Evolutionary conservation across 352 stramenopile genomes (phyloP).

Genomic region (Globisporangium canariense): DNA sequence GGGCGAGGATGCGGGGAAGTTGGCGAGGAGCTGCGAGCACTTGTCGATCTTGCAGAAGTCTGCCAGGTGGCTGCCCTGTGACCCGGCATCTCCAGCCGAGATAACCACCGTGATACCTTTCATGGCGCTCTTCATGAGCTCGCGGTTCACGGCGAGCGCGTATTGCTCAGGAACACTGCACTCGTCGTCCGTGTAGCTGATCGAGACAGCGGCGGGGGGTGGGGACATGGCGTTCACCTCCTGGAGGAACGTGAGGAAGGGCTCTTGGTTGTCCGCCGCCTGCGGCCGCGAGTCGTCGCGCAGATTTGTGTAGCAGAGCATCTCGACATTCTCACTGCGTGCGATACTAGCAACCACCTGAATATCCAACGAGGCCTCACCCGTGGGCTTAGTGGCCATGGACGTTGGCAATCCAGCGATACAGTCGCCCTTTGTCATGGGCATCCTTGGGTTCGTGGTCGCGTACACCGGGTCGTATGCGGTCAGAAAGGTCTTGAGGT

Average conservation of each 20-base stretch:
- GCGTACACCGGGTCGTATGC: conserved; percentile 23
- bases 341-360: conserved; percentile 53
- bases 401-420: conserved; percentile 15
- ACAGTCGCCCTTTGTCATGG: conserved; percentile 39
- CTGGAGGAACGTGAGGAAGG: conserved; percentile 70
- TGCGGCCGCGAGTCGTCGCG: conserved; percentile 41
- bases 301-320: conserved; percentile 61
- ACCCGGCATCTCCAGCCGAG: conserved; percentile 60
- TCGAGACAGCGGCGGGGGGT: conserved; percentile 59
- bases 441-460: conserved; percentile 13
- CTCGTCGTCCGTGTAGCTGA: conserved; percentile 85
- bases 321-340: conserved; percentile 39
- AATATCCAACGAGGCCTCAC: conserved; percentile 69
- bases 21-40: conserved; percentile 54
- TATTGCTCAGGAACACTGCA: conserved; percentile 58
- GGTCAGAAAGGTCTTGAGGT: conserved; percentile 44
- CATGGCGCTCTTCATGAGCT: conserved; percentile 74
- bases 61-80: conserved; percentile 48
- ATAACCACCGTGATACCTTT: conserved; percentile 65
- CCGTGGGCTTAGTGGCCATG: conserved; percentile 27
- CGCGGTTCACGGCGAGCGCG: conserved; percentile 53
- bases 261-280: conserved; percentile 74
- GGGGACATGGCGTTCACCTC: conserved; percentile 67
- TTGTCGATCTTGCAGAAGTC: conserved; percentile 39
- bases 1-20: conserved; percentile 74